These are phyloP conservation scores for Cyclotella cryptica DNA, from an alignment of 108 stramenopile genomes.

Conservation along the genomic window DNA sequence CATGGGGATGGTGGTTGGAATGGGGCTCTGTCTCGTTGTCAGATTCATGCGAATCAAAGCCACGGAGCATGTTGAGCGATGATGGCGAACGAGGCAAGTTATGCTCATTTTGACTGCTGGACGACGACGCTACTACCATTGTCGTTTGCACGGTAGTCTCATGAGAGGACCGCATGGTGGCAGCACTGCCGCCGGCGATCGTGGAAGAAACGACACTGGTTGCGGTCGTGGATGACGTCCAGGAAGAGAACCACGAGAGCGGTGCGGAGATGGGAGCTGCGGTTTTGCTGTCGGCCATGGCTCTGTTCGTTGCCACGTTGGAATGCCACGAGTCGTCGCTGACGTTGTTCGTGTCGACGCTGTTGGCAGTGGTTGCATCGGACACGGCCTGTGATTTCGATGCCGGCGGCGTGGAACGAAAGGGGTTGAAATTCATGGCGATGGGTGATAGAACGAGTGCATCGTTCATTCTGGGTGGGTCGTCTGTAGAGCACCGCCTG, in stretches of 20 bases:
- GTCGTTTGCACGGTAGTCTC: neutral
- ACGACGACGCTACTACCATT: neutral
- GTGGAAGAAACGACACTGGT: neutral
- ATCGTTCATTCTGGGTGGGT: slow-evolving; percentile 11
- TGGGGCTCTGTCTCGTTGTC: neutral
- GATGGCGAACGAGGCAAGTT: slow-evolving; percentile 10
- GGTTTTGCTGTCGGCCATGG: neutral
- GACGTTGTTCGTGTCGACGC: slow-evolving; percentile 9
- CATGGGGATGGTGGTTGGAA: neutral
- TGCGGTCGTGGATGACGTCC: slow-evolving; percentile 29
- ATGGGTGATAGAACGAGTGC: slow-evolving; percentile 12
- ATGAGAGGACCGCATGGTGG: neutral
- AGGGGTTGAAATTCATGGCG: slow-evolving; percentile 45
- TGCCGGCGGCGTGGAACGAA: slow-evolving; percentile 18
- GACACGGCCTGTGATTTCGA: neutral
- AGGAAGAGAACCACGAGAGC: slow-evolving; percentile 43
- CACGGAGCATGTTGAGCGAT: slow-evolving; percentile 20
- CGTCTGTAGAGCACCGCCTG: neutral
- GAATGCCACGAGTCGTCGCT: slow-evolving; percentile 36
- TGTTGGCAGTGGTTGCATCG: neutral
- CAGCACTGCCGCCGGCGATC: neutral
- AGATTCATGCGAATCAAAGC: slow-evolving; percentile 17
- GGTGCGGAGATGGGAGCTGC: slow-evolving; percentile 17
- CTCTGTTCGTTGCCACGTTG: slow-evolving; percentile 3
- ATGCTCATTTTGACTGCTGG: neutral